Base-by-base conservation (phyloP, 225 moss, liverwort and hornwort genomes). In the Anthoceros angustus region DNA sequence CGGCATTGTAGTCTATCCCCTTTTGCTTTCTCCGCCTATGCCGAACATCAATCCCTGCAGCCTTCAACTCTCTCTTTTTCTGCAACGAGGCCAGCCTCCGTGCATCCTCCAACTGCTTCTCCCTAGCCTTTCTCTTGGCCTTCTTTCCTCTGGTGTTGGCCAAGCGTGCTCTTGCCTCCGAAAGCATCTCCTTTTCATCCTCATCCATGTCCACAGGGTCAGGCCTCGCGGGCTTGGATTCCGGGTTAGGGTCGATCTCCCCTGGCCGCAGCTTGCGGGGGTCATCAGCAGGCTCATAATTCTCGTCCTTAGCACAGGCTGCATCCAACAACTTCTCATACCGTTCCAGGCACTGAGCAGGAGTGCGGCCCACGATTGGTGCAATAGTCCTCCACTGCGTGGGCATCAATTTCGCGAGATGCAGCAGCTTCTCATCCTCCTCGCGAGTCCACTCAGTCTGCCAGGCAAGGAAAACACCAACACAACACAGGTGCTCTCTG, bases 401-500 rank as follows among this genome's bases (percentile, higher is more conserved):
- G 15, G 88, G 90, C 94, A 95, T 86, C 25, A 95, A 82, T 74
- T 95, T 95, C 49, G 88, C 94, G 67, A 95, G 77, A 74, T 95
- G 94, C 70, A 95, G 65, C 42, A 95, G 81, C 80, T 95, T 95
- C 49, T 95, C 94, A 65, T 95, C 94, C 71, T 95, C 90, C 67
- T 94, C 94, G 70, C 94, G 83, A 2, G 90, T 91, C 94, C 94
- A 95, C 69, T 95, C 94, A 14, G 90, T 95, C 90, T 86, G 81
- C 40, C 67, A 42, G 41, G 41, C 12, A 12, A 69, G 12, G 42
- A 40, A 8, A 12, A 39, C 25, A 42, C 9, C 32, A 48, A 24
- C 40, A 25, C 10, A 42, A 40, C 14, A 66, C 5, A 42, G 23
- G 6, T 66, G 39, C 2, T 65, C 18, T 40, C 9, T 14, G 10